Evolutionary conservation across 2,329 filamentous ascomycete genomes (phyloP).

Genomic region (Ophiostoma pallidulum): DNA sequence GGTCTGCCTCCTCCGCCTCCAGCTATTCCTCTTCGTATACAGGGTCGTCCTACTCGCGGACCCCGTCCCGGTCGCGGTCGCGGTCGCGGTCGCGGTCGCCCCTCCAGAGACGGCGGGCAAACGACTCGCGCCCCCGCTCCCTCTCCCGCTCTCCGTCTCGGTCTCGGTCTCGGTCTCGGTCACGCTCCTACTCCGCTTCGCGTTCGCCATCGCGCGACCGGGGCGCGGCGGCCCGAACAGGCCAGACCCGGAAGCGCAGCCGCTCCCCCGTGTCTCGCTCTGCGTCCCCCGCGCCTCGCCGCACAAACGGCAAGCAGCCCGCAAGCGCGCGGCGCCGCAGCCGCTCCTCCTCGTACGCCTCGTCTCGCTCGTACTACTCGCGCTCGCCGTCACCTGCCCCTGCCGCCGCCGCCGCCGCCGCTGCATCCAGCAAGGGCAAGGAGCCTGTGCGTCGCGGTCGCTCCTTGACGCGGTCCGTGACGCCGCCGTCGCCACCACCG

Average conservation of each 20-base stretch:
- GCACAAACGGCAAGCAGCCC: not conserved
- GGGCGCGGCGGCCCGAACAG: not conserved
- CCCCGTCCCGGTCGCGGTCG: slow-evolving; percentile 31
- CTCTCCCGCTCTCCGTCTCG: not conserved
- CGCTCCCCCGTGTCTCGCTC: slow-evolving; percentile 7
- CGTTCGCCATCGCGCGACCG: not conserved
- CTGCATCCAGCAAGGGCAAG: not conserved
- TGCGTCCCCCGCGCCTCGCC: not conserved
- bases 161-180: slow-evolving; percentile 2
- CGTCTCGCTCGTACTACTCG: slow-evolving; percentile 21
- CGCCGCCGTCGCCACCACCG: not conserved
- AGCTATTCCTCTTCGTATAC: slow-evolving; percentile 73
- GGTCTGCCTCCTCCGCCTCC: slow-evolving; percentile 64
- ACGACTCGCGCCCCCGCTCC: slow-evolving; percentile 12
- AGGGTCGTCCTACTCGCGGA: slow-evolving; percentile 47
- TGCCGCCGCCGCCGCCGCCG: not conserved
- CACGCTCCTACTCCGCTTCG: not conserved
- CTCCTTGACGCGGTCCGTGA: not conserved
- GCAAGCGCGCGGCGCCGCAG: slow-evolving; percentile 5
- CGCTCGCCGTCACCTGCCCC: slow-evolving; percentile 13
- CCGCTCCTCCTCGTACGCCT: slow-evolving; percentile 20
- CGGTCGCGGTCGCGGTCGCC: slow-evolving; percentile 30
- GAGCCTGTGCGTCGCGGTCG: not conserved
- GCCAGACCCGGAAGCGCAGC: not conserved
- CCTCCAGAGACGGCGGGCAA: slow-evolving; percentile 6